phyloP scores from a whole-genome alignment of 2,329 filamentous ascomycete species.

The Exophiala alcalophila region DNA sequence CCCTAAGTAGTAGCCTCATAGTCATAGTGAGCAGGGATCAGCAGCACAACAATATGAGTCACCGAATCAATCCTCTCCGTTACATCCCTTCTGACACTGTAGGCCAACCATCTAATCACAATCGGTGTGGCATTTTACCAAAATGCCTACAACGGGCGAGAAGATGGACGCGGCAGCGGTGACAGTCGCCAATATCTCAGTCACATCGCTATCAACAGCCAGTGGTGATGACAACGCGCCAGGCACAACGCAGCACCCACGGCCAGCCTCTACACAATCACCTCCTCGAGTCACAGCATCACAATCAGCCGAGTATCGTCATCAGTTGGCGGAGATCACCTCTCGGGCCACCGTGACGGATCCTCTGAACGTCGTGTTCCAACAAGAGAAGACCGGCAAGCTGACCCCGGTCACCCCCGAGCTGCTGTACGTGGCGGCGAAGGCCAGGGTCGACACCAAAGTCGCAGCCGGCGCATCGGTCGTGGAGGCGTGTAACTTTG shows the following conservation, averaged over 20 bases:
- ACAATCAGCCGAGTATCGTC: conserved; percentile 16
- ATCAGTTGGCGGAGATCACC: conserved; percentile 19
- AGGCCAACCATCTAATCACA: background rate
- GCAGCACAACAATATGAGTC: too few species aligned
- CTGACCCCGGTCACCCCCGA: conserved; percentile 8
- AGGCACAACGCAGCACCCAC: background rate
- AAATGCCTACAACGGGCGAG: background rate
- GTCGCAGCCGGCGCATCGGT: conserved; percentile 14
- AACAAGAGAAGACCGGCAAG: conserved; percentile 19
- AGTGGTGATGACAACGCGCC: background rate
- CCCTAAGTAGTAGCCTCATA: too few species aligned
- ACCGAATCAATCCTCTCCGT: too few species aligned
- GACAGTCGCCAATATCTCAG: conserved; percentile 17
- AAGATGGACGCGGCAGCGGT: conserved; percentile 4
- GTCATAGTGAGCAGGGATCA: too few species aligned
- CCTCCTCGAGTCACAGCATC: conserved; percentile 13
- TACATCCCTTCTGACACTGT: too few species aligned
- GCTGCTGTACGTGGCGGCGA: conserved; percentile 11
- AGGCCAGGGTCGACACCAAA: conserved; percentile 15
- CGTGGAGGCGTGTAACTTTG: conserved; percentile 23
- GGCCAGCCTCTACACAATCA: too few species aligned
- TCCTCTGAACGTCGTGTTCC: conserved; percentile 20
- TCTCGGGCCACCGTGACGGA: conserved; percentile 19
- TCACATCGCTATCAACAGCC: conserved; percentile 15
- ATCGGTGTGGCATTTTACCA: too few species aligned